phyloP scores from a whole-genome alignment of 202 grass and related monocot genomes.

The Panicum virgatum region DNA sequence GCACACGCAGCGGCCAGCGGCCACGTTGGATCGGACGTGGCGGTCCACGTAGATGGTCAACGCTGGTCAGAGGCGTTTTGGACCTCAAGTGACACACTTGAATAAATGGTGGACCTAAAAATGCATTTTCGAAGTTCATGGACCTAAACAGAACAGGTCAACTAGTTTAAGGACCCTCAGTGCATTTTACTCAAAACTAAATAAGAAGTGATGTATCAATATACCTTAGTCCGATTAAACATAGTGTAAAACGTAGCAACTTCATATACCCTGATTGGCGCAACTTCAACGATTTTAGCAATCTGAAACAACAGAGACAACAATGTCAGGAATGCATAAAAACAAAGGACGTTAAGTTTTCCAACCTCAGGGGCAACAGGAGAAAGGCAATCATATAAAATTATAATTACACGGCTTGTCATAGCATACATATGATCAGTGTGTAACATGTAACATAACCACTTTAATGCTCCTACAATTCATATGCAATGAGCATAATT shows the following conservation, averaged over 20 bases:
- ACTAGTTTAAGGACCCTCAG: no score
- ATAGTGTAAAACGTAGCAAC: slow-evolving; percentile 99
- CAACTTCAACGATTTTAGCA: slow-evolving; percentile 87
- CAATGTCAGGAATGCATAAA: slow-evolving; percentile 30
- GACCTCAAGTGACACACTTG: no score
- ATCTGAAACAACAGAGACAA: slow-evolving; percentile 56
- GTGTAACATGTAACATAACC: neutral
- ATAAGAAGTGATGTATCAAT: slow-evolving; percentile 32
- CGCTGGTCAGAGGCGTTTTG: no score
- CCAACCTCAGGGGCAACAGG: neutral
- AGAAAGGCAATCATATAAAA: neutral
- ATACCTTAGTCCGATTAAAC: slow-evolving; percentile 95
- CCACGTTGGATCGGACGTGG: no score
- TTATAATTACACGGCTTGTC: neutral
- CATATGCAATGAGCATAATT: slow-evolving; percentile 1
- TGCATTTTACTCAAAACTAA: no score
- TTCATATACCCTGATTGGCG: slow-evolving; percentile 96
- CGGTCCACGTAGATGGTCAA: no score
- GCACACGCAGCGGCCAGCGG: no score
- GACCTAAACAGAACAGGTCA: no score
- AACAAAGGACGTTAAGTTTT: neutral
- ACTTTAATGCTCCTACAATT: slow-evolving; percentile 1
- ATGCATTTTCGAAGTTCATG: no score
- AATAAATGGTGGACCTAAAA: no score
- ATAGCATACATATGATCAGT: slow-evolving; percentile 8